phyloP scores from a whole-genome alignment of 2,329 filamentous ascomycete species.

The Colletotrichum costaricense region DNA sequence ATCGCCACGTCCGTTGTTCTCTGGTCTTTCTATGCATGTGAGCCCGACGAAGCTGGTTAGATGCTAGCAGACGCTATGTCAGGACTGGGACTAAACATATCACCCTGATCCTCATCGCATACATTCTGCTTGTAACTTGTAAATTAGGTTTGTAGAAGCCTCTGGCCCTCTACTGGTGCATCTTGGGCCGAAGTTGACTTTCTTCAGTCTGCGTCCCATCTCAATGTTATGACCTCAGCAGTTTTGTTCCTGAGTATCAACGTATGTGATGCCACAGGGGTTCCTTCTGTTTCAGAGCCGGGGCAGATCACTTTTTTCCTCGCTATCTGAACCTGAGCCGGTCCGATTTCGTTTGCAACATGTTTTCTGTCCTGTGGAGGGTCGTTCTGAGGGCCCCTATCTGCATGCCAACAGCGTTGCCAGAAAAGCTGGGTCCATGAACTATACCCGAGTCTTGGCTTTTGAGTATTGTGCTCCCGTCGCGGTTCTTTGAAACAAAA shows the following conservation, averaged over 20 bases:
- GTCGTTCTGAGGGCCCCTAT: constrained; percentile 38
- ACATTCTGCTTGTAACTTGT: constrained; percentile 20
- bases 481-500: background rate
- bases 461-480: background rate
- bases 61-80: background rate
- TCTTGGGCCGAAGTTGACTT: background rate
- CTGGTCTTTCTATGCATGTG: background rate
- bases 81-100: background rate
- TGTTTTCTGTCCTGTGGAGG: constrained; percentile 37
- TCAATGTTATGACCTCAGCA: constrained; percentile 45
- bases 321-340: constrained; percentile 38
- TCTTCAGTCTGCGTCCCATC: constrained; percentile 39
- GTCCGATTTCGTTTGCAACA: constrained; percentile 39
- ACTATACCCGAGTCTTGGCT: background rate
- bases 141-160: constrained; percentile 24
- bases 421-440: constrained; percentile 21
- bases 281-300: constrained; percentile 38
- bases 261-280: constrained; percentile 43
- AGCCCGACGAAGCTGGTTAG: background rate
- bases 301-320: constrained; percentile 33
- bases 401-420: constrained; percentile 40
- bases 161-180: background rate
- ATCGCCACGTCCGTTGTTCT: background rate
- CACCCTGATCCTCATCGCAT: background rate
- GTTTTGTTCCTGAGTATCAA: constrained; percentile 45